A percentile compares a stretch with the other conserved stretches of the same genome.
These are phyloP conservation scores for Kernera saxatilis DNA, from an alignment of 345 rosid species.

Conservation along the genomic window DNA sequence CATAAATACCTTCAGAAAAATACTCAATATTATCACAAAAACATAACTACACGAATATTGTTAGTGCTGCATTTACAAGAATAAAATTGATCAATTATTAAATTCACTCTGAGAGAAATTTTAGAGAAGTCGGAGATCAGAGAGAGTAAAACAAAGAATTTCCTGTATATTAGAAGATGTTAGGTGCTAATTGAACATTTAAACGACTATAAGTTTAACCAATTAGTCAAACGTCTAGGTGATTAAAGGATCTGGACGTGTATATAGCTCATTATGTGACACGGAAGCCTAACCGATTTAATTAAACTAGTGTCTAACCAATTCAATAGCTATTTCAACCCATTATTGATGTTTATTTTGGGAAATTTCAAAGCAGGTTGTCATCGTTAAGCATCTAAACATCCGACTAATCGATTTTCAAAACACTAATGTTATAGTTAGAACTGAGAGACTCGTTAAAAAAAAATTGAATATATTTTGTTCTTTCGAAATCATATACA, in stretches of 20 bases:
- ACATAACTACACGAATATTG: no score
- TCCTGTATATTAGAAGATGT: not conserved
- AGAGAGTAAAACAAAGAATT: not conserved
- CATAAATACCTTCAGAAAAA: no score
- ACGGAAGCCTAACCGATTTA: no score
- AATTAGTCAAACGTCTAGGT: not conserved
- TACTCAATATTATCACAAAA: no score
- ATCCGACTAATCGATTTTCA: not conserved
- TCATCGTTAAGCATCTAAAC: not conserved
- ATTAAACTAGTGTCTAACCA: not conserved
- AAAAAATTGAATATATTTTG: no score
- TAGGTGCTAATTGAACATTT: not conserved
- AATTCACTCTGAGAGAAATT: not conserved
- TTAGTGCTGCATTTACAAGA: not conserved
- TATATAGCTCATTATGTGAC: not conserved
- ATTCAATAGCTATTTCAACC: not conserved
- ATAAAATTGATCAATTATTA: no score
- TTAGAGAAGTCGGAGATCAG: not conserved
- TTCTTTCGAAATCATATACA: no score
- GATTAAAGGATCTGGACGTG: not conserved
- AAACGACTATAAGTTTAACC: no score
- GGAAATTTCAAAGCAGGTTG: not conserved
- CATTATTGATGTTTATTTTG: not conserved
- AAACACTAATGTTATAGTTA: no score
- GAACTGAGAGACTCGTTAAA: no score